phyloP scores from a whole-genome alignment of 2,329 filamentous ascomycete genomes.

The Ceratocystis albifundus region DNA sequence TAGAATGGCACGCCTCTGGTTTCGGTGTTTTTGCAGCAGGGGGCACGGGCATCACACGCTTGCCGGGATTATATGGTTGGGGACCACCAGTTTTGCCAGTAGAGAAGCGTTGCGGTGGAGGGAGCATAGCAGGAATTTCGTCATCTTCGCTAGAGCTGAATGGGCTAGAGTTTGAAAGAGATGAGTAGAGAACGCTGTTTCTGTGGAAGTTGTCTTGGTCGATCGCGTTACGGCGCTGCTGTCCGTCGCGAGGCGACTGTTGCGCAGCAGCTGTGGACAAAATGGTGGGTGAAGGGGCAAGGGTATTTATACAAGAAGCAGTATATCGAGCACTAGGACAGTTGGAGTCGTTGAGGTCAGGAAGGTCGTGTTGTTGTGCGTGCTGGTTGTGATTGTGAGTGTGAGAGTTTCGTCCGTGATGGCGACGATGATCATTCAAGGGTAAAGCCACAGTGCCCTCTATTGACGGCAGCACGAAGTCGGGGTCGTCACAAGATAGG shows the following conservation, averaged over 20 bases:
- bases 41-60: constrained; percentile 12
- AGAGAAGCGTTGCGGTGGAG: constrained; percentile 14
- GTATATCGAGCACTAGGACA: neutral
- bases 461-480: constrained; percentile 16
- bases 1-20: neutral
- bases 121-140: constrained; percentile 20
- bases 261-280: no score
- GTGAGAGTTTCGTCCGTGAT: neutral
- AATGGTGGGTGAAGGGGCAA: no score
- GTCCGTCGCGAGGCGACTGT: no score
- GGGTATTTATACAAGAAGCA: neutral
- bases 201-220: neutral
- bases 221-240: neutral
- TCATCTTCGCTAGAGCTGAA: neutral
- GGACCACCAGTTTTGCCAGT: constrained; percentile 15
- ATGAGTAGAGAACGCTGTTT: neutral
- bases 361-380: neutral
- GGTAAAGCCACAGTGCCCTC: constrained; percentile 9
- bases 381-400: neutral
- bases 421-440: neutral
- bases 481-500: constrained; percentile 15
- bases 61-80: neutral
- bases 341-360: neutral
- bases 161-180: neutral
- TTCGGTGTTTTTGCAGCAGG: neutral